Percentiles rank a stretch among this genome's conserved stretches.
Conservation (phyloP, 306 rosid species). For the cucumber (Cucumis sativus) region Cucumber_9930_V3 NC_026658.2:25673501-25674000, state of each 20-base stretch:
- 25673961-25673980: conserved; percentile 35
- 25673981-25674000: conserved; percentile 60
- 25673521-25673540: not conserved
- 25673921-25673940: conserved; percentile 70
- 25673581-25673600: conserved; percentile 51
- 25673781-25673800: too few species aligned
- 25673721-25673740: conserved; percentile 96
- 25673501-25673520: not conserved
- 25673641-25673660: conserved; percentile 75
- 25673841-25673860: not conserved
- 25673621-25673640: conserved; percentile 82
- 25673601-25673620: conserved; percentile 92
- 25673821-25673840: not conserved
- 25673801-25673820: conserved; percentile 9
- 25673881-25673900: not conserved
- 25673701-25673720: conserved; percentile 96
- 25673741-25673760: conserved; percentile 72
- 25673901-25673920: not conserved
- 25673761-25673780: conserved; percentile 13
- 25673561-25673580: not conserved
- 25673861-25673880: not conserved
- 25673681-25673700: conserved; percentile 47
- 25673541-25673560: not conserved
- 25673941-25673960: conserved; percentile 78
- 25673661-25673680: conserved; percentile 69